A percentile compares a stretch with the other conserved stretches of the same genome.
phyloP scores from a whole-genome alignment of 148 eudicot species.

The Spergularia bocconei region DNA sequence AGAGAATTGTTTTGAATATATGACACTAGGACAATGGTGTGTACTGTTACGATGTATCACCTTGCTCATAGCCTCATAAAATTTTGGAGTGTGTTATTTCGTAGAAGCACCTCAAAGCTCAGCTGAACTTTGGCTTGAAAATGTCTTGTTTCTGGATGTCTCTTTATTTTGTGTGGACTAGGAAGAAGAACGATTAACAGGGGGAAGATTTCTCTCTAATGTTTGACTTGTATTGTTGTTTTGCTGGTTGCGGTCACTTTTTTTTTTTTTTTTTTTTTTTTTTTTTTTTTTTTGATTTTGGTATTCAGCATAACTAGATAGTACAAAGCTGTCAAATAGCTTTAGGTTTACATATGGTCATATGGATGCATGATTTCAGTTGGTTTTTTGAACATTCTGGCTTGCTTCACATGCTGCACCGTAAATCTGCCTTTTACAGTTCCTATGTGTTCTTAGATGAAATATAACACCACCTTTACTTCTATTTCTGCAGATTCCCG shows the following conservation, averaged over 20 bases:
- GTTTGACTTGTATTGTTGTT: background rate
- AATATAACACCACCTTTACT: background rate
- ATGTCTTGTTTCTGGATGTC: background rate
- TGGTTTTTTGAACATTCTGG: background rate
- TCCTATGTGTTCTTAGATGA: conserved; percentile 2
- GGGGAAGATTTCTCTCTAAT: background rate
- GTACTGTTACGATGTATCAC: no score
- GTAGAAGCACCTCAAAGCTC: background rate
- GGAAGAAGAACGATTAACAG: background rate
- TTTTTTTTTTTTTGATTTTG: no score
- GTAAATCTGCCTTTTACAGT: conserved; percentile 1
- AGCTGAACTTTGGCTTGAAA: background rate
- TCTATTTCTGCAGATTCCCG: conserved; percentile 69
- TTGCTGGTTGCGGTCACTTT: background rate
- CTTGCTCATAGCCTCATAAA: no score
- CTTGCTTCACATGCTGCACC: background rate
- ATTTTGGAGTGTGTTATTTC: no score
- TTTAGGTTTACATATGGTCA: background rate
- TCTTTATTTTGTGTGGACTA: background rate
- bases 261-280: no score
- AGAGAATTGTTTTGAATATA: background rate
- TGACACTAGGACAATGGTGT: background rate
- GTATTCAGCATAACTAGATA: background rate
- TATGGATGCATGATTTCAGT: background rate
- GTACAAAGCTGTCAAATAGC: background rate